Evolutionary conservation across 495 filamentous ascomycete genomes (phyloP), one percentile per base, ranked within the genome.

Genomic region (Aspergillus haitiensis): DNA sequence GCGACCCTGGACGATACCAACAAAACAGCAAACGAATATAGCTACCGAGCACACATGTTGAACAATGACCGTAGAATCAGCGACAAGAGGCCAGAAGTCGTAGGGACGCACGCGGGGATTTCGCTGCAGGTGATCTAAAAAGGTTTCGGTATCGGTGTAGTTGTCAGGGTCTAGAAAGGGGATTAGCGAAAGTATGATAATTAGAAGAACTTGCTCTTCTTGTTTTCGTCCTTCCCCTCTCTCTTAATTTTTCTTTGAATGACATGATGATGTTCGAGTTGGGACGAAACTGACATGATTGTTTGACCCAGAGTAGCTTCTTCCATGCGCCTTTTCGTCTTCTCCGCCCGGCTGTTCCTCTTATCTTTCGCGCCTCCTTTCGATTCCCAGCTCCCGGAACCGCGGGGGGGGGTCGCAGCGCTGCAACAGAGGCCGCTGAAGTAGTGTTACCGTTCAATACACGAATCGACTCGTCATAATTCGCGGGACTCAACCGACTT

Each of bases 271-370:
- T 27, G 21, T 3, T 27, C 3, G 21, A 27, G 21, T 27, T 27
- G 21, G 15, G 12, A 48, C 11, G 34, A 27, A 32, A 65, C 81
- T 56, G 82, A 95, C 91, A 98, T 46, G 89, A 91, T 67, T 98
- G 94, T 70, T 96, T 96, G 60, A 98, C 92, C 94, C 94, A 98
- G 15, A 98, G 81, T 59, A 98, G 77, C 76, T 98, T 98, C 77
- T 95, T 94, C 89, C 93, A 98, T 18, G 79, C 81, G 35, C 80
- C 81, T 59, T 86, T 88, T 60, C 85, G 80, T 69, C 83, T 79
- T 61, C 88, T 78, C 63, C 89, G 86, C 42, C 86, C 73, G 51
- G 78, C 81, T 21, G 79, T 68, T 10, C 76, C 78, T 57, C 83
- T 66, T 52, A 84, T 64, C 71, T 84, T 83, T 56, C 78, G 69